Base-by-base conservation (phyloP, 2,329 filamentous ascomycete genomes). In the Helotiales sp. region DNA sequence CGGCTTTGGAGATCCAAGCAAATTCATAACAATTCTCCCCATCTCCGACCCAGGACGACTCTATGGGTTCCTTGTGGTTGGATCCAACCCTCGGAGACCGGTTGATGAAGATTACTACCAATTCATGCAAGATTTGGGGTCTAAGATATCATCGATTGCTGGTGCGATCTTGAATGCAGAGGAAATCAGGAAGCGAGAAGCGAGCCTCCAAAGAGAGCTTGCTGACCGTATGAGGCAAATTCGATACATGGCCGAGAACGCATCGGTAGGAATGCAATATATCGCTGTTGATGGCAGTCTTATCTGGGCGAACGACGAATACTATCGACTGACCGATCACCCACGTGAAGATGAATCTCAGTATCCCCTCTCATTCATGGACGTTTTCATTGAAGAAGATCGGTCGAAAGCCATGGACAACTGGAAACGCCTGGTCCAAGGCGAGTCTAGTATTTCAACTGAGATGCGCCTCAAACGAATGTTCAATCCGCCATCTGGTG, bases 171-270 rank as follows among this genome's bases (percentile, higher is more conserved):
- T 70, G 30, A 73, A 55, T 43, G 70, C 69, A 6, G 73, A 73
- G 17, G 73, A 73, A 26, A 70, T 69, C 24, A 69, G 69, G 57
- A 68, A 68, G 15, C 67, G 71, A 7, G 61, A 61, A 37, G 66
- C 70, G 24, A 43, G 45, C 4, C 68, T 75, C 10, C 50, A 74
- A 57, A 72, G 64, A 49, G 28, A 72, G 30, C 50, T 75, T 22
- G 69, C 62, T 1, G 71, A 72, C 34, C 69, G 58, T 10, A 65
- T 67, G 37, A 71, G 65, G 40, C 68, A 73, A 50, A 73, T 74
- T 40, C 58, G 68, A 20, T 75, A 75, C 47, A 75, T 76, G 73
- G 75, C 75, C 20, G 69, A 76, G 37, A 69, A 76, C 58, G 73
- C 73, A 10, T 71, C 73, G 26, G 70, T 76, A 55, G 74, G 74